These are phyloP conservation scores for Saccharomyces hybrid DNA, from an alignment of 1,139 yeast genomes.

Conservation along the genomic window DNA sequence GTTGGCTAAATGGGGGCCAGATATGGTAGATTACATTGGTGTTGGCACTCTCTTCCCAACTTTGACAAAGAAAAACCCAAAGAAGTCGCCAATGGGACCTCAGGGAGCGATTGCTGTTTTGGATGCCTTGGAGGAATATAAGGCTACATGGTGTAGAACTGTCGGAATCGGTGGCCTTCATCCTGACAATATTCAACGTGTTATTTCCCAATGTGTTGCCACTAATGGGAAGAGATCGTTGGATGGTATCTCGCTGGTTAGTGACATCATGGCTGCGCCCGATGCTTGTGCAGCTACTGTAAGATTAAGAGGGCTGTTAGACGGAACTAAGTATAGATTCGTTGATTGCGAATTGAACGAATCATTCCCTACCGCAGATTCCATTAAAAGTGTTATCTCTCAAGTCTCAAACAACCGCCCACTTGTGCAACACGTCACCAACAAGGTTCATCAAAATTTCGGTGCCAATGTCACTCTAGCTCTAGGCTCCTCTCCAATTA, in stretches of 20 bases:
- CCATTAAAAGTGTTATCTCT: conserved; percentile 12
- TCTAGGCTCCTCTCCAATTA: conserved; percentile 79
- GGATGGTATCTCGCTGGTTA: conserved; percentile 82
- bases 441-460: conserved; percentile 77
- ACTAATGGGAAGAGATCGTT: conserved; percentile 41
- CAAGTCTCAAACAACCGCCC: conserved; percentile 36
- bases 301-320: conserved; percentile 23
- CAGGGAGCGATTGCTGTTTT: conserved; percentile 56
- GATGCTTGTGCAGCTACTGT: conserved; percentile 52
- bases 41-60: conserved; percentile 80
- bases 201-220: conserved; percentile 41
- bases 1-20: conserved; percentile 44
- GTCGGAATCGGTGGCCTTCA: conserved; percentile 89
- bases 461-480: conserved; percentile 88
- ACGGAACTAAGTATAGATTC: conserved; percentile 10
- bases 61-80: conserved; percentile 58
- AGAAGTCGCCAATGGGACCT: conserved; percentile 53
- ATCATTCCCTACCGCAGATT: conserved; percentile 3
- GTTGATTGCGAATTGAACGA: conserved; percentile 7
- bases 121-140: conserved; percentile 38
- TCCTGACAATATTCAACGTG: conserved; percentile 51
- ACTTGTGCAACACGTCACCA: conserved; percentile 81
- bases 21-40: conserved; percentile 73
- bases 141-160: conserved; percentile 39
- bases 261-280: conserved; percentile 68